Conservation (phyloP, 2,329 filamentous ascomycete genomes). For the Colletotrichum spinosum region DNA sequence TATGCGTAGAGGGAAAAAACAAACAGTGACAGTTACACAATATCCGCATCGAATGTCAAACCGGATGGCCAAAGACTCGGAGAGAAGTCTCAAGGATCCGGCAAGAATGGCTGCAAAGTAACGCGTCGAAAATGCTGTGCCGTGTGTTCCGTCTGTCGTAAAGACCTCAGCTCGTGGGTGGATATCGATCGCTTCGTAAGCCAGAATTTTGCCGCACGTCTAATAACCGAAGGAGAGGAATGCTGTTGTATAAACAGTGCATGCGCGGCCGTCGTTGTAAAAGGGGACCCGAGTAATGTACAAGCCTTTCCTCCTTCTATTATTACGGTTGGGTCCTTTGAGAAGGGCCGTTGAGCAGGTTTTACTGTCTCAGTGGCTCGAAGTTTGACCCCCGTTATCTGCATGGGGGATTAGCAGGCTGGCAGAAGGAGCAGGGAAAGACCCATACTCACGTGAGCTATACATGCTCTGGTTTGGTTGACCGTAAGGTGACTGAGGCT, state of each 20-base stretch:
- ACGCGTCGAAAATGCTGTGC: slow-evolving; percentile 24
- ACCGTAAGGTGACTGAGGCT: slow-evolving; percentile 69
- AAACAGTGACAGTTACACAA: neutral
- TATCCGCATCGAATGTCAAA: slow-evolving; percentile 15
- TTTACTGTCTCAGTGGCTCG: slow-evolving; percentile 32
- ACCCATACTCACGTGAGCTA: slow-evolving; percentile 62
- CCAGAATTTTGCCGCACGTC: slow-evolving; percentile 36
- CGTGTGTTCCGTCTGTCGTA: slow-evolving; percentile 23
- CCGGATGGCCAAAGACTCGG: slow-evolving; percentile 8
- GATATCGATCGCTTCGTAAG: slow-evolving; percentile 34
- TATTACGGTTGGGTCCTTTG: slow-evolving; percentile 27
- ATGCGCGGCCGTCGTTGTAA: slow-evolving; percentile 29
- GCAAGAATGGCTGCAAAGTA: slow-evolving; percentile 15
- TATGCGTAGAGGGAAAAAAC: slow-evolving; percentile 26
- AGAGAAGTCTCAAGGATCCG: slow-evolving; percentile 7
- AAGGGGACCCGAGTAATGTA: slow-evolving; percentile 36
- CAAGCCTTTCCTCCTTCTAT: slow-evolving; percentile 31
- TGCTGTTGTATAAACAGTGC: slow-evolving; percentile 34
- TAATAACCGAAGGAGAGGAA: slow-evolving; percentile 36
- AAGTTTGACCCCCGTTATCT: slow-evolving; percentile 39
- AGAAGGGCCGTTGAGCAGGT: slow-evolving; percentile 8
- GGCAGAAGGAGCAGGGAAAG: neutral
- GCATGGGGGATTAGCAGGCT: slow-evolving; percentile 30
- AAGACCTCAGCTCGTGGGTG: slow-evolving; percentile 14
- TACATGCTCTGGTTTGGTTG: slow-evolving; percentile 70